Conservation (phyloP, 306 rosid genomes). For the Betula pendula region DNA sequence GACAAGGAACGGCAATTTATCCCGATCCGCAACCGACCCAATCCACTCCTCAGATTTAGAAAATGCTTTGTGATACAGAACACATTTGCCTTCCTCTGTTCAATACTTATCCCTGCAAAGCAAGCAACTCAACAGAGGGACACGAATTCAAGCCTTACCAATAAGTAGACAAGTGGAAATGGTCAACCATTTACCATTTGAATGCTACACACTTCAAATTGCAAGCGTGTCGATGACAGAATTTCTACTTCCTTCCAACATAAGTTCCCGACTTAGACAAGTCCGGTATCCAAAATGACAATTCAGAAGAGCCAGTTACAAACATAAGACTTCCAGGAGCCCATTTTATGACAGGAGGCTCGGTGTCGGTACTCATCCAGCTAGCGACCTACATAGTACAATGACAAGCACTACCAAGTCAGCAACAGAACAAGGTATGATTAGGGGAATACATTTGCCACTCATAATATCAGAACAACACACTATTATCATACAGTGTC, state of each 20-base stretch:
- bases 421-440: not conserved
- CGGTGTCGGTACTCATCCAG: conserved; percentile 91
- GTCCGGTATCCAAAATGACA: conserved; percentile 94
- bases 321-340: conserved; percentile 95
- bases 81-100: conserved; percentile 7
- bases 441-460: not conserved
- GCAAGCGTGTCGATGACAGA: not conserved
- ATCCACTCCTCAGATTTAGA: not conserved
- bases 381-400: conserved; percentile 64
- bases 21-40: too few relatives aligned
- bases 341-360: conserved; percentile 92
- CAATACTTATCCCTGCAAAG: not conserved
- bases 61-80: not conserved
- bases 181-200: conserved; percentile 5
- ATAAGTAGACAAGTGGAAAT: not conserved
- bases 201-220: conserved; percentile 12
- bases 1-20: too few relatives aligned
- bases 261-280: conserved; percentile 86
- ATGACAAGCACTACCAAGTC: conserved; percentile 10
- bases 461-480: not conserved
- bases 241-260: conserved; percentile 73
- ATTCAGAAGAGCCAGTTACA: conserved; percentile 86
- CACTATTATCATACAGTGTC: not conserved
- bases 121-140: not conserved
- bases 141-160: conserved; percentile 3